These are phyloP conservation scores for Rhizopus sp. DNA, from an alignment of 371 early-diverging fungal species.

Conservation along the genomic window DNA sequence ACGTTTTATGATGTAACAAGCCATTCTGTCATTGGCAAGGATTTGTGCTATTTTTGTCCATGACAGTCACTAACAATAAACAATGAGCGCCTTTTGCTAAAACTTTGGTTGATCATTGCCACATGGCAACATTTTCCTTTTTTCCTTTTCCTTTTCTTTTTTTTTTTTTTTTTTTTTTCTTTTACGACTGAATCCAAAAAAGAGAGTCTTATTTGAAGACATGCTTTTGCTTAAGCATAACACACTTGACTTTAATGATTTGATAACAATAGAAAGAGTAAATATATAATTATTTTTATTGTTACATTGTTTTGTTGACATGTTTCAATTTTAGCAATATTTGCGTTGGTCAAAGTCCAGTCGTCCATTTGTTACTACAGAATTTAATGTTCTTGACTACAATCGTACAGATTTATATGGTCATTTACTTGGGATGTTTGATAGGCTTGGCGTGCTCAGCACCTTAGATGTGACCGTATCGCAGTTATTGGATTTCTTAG, in stretches of 20 bases:
- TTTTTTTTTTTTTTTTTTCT: background rate
- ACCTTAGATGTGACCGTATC: slow-evolving; percentile 52
- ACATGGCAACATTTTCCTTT: background rate
- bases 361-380: slow-evolving; percentile 8
- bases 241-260: slow-evolving; percentile 5
- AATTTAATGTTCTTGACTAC: slow-evolving; percentile 67
- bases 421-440: slow-evolving; percentile 66
- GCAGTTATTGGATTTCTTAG: slow-evolving; percentile 70
- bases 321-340: background rate
- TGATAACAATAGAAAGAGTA: slow-evolving; percentile 18
- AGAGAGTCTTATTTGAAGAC: too few species aligned
- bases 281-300: background rate
- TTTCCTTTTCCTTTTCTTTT: slow-evolving; percentile 1
- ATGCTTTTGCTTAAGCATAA: slow-evolving; percentile 22
- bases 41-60: background rate
- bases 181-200: too few species aligned
- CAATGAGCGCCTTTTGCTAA: background rate
- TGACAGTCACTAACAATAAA: background rate
- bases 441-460: slow-evolving; percentile 50
- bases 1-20: too few species aligned
- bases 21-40: background rate
- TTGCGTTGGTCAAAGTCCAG: slow-evolving; percentile 8
- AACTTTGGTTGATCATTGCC: background rate
- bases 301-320: background rate
- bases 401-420: slow-evolving; percentile 64